Conservation (phyloP, 139 green algal species). For the Desmodesmus armatus region DNA sequence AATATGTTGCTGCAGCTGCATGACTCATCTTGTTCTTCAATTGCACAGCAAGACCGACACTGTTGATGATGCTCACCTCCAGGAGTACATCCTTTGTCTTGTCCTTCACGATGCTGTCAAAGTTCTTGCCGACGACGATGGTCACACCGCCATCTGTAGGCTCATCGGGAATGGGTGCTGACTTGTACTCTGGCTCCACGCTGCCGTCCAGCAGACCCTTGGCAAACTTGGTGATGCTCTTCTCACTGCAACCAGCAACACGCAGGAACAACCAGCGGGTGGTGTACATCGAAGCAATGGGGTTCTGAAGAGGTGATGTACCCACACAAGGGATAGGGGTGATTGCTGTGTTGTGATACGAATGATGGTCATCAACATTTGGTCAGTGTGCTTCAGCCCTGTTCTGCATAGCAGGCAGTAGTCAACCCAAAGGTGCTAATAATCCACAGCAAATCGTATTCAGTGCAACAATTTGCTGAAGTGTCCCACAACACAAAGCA, state of each 20-base stretch:
- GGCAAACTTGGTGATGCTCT: slow-evolving; percentile 66
- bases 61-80: slow-evolving; percentile 10
- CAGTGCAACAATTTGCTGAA: too few relatives aligned
- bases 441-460: too few relatives aligned
- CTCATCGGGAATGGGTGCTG: slow-evolving; percentile 63
- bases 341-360: background rate
- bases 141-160: slow-evolving; percentile 46
- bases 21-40: too few relatives aligned
- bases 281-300: background rate
- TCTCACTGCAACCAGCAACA: slow-evolving; percentile 52
- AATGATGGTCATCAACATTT: background rate
- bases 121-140: slow-evolving; percentile 82
- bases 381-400: too few relatives aligned
- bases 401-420: background rate
- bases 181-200: slow-evolving; percentile 69
- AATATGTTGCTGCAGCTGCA: too few relatives aligned
- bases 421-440: too few relatives aligned
- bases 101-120: slow-evolving; percentile 76
- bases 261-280: background rate
- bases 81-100: slow-evolving; percentile 59
- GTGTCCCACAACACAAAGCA: too few relatives aligned
- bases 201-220: slow-evolving; percentile 65
- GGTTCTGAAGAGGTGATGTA: too few relatives aligned
- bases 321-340: too few relatives aligned
- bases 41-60: too few relatives aligned